Evolutionary conservation across 306 rosid species (phyloP).

Genomic region (Acacia melanoxylon): DNA sequence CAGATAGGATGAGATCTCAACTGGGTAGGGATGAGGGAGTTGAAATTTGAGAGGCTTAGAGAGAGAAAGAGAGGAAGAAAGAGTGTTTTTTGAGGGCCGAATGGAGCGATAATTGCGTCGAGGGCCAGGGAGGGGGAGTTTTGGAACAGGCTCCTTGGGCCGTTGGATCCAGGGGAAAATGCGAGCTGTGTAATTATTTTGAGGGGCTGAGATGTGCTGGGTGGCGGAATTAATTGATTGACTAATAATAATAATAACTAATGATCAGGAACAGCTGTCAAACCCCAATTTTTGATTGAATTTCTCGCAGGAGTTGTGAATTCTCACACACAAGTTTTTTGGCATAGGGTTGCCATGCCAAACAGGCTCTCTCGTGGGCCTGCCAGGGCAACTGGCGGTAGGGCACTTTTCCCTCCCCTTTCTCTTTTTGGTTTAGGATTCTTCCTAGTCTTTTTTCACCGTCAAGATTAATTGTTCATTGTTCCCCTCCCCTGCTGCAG

Average conservation of each 20-base stretch:
- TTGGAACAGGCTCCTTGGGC: conserved; percentile 25
- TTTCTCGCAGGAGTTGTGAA: no score
- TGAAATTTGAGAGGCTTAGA: neutral
- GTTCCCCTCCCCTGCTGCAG: no score
- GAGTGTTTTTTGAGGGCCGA: conserved; percentile 14
- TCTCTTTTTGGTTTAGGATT: no score
- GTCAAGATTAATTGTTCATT: no score
- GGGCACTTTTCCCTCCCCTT: no score
- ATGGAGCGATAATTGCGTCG: conserved; percentile 61
- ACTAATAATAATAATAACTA: no score
- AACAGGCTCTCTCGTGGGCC: no score
- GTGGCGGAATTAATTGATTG: neutral
- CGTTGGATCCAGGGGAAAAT: conserved; percentile 40
- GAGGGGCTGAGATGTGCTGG: neutral
- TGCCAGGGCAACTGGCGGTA: no score
- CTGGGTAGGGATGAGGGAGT: neutral
- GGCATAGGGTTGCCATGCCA: no score
- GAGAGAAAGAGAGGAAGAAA: neutral
- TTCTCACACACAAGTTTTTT: no score
- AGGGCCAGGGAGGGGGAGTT: neutral
- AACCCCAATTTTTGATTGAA: neutral
- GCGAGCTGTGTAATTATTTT: neutral
- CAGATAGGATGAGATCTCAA: conserved; percentile 30
- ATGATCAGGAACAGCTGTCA: conserved; percentile 43
- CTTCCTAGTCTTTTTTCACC: no score